phyloP scores from a whole-genome alignment of 768 basidiomycete genomes.

The Lactifluus piperatus region DNA sequence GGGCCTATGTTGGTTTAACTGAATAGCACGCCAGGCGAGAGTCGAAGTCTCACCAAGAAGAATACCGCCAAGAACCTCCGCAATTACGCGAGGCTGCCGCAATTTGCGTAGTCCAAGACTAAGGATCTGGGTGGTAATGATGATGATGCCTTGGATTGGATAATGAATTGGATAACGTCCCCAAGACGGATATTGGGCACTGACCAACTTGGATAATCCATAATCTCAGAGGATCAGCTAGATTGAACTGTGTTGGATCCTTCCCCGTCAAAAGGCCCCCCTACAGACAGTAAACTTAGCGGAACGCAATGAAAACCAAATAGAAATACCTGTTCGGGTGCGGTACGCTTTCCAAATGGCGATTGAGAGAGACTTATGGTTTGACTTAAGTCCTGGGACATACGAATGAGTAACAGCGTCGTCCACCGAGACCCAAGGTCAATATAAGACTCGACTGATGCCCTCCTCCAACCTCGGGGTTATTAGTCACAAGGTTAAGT shows the following conservation, averaged over 20 bases:
- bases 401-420: not conserved
- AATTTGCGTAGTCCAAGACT: constrained; percentile 62
- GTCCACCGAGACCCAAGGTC: no score
- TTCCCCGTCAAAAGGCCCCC: constrained; percentile 70
- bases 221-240: constrained; percentile 59
- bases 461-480: not conserved
- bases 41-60: constrained; percentile 47
- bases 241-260: constrained; percentile 60
- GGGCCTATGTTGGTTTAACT: constrained; percentile 25
- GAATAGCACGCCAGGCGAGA: not conserved
- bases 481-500: no score
- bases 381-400: constrained; percentile 10
- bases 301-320: no score
- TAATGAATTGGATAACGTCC: not conserved
- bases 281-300: constrained; percentile 27
- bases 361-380: not conserved
- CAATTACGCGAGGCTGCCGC: constrained; percentile 79
- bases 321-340: constrained; percentile 17
- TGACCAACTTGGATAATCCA: constrained; percentile 76
- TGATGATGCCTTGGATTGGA: constrained; percentile 71
- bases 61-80: constrained; percentile 83
- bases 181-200: constrained; percentile 18
- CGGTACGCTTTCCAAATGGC: not conserved
- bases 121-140: constrained; percentile 70
- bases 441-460: not conserved